Percentiles rank a stretch among this genome's conserved stretches.
These are phyloP conservation scores for Phytophthora aleatoria DNA, from an alignment of 352 stramenopile species.

Conservation along the genomic window DNA sequence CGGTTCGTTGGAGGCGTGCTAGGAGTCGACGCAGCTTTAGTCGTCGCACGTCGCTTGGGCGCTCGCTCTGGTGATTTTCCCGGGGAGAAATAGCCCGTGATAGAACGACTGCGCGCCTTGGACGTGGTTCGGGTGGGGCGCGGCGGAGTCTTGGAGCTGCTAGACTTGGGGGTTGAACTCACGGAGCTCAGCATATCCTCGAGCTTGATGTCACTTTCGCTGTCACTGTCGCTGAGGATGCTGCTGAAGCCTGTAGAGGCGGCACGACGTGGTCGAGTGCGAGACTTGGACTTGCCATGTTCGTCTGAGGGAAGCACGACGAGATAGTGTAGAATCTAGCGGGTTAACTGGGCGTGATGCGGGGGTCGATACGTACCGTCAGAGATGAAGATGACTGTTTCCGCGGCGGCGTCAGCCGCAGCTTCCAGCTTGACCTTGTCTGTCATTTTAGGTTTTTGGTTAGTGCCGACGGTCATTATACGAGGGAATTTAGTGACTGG, in stretches of 20 bases:
- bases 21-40: conserved; percentile 6
- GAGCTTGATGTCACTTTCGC: conserved; percentile 39
- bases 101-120: conserved; percentile 28
- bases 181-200: conserved; percentile 32
- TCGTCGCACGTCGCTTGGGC: conserved; percentile 42
- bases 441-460: conserved; percentile 12
- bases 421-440: conserved; percentile 29
- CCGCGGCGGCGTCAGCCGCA: conserved; percentile 12
- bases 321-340: neutral
- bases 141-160: conserved; percentile 12
- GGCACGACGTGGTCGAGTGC: conserved; percentile 12
- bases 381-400: conserved; percentile 55
- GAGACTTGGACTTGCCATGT: conserved; percentile 15
- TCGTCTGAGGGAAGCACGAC: conserved; percentile 26
- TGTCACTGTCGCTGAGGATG: conserved; percentile 38
- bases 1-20: conserved; percentile 24
- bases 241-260: conserved; percentile 18
- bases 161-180: conserved; percentile 7
- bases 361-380: conserved; percentile 34
- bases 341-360: neutral
- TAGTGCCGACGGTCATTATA: neutral
- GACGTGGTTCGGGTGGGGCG: conserved; percentile 14
- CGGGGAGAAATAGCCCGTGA: conserved; percentile 25
- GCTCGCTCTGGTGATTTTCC: conserved; percentile 18
- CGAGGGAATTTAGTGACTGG: conserved; percentile 4